Evolutionary conservation across 1,139 yeast species (phyloP).

Genomic region (Petasospora rhodanensis): DNA sequence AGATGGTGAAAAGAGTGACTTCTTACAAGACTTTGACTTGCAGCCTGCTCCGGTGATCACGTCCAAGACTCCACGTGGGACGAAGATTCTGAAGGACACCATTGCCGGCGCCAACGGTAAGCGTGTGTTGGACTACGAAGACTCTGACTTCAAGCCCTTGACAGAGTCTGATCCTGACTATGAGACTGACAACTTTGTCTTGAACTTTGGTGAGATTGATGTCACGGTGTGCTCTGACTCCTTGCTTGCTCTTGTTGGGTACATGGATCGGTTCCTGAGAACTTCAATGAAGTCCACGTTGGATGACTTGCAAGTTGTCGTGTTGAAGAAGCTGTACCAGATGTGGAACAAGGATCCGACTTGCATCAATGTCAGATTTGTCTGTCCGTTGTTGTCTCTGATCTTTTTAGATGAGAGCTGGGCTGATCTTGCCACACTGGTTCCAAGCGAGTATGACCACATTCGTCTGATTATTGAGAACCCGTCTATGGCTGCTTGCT

Average conservation of each 20-base stretch:
- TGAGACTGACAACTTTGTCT: conserved; percentile 51
- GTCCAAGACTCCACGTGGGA: no score
- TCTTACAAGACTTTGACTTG: conserved; percentile 18
- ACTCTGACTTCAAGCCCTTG: conserved; percentile 42
- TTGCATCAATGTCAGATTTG: conserved; percentile 45
- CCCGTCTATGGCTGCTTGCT: conserved; percentile 18
- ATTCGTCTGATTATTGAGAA: conserved; percentile 7
- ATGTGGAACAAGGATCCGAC: conserved; percentile 36
- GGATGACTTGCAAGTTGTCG: conserved; percentile 63
- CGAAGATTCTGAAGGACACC: conserved; percentile 11
- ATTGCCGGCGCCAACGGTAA: conserved; percentile 21
- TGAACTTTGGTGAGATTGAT: conserved; percentile 46
- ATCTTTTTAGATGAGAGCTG: conserved; percentile 12
- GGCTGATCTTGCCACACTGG: conserved; percentile 4
- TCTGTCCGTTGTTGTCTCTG: conserved; percentile 35
- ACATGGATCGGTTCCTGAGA: conserved; percentile 34
- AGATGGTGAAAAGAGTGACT: conserved; percentile 5
- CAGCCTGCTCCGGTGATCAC: conserved; percentile 1
- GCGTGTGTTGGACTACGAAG: conserved; percentile 38
- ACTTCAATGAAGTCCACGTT: conserved; percentile 44
- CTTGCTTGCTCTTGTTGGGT: conserved; percentile 29
- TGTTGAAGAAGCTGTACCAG: conserved; percentile 41
- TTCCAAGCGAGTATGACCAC: conserved; percentile 8
- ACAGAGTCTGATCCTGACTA: conserved; percentile 37
- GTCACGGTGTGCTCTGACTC: conserved; percentile 38